A percentile compares a stretch with the other conserved stretches of the same genome.
phyloP scores from a whole-genome alignment of 345 rosid genomes.

The Raphanus raphanistrum region DNA sequence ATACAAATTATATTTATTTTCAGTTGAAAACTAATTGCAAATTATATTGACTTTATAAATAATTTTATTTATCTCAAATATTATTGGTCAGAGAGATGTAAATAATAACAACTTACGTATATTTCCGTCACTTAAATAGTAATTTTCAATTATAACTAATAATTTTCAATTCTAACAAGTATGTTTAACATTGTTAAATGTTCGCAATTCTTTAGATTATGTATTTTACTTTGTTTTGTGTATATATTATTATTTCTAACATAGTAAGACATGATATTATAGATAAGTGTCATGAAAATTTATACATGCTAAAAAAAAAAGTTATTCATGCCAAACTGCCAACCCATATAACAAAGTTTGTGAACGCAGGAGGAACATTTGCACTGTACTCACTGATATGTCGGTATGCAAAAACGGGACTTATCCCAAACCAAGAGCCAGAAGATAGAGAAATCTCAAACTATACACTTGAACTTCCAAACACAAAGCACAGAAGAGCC shows the following conservation, averaged over 20 bases:
- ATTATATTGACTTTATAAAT: too few species aligned
- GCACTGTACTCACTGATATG: conserved; percentile 69
- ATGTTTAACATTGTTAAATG: neutral
- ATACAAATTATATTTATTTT: too few species aligned
- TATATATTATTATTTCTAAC: neutral
- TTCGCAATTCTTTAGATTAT: neutral
- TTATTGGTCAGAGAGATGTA: too few species aligned
- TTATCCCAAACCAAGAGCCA: conserved; percentile 69
- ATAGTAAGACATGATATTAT: neutral
- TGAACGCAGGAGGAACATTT: conserved; percentile 67
- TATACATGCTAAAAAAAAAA: neutral
- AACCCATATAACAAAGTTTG: neutral
- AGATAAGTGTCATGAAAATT: neutral
- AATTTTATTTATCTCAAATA: too few species aligned
- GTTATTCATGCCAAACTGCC: neutral
- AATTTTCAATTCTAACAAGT: neutral
- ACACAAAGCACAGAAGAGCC: conserved; percentile 43
- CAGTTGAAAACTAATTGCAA: too few species aligned
- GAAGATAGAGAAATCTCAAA: conserved; percentile 67
- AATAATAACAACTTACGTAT: too few species aligned
- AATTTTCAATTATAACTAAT: neutral
- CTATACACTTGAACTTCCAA: conserved; percentile 59
- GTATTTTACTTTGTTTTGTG: neutral
- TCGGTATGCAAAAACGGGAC: conserved; percentile 51
- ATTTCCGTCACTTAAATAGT: too few species aligned